These are phyloP conservation scores for Cystofilobasidium capitatum DNA, from an alignment of 768 basidiomycete genomes.

Conservation along the genomic window DNA sequence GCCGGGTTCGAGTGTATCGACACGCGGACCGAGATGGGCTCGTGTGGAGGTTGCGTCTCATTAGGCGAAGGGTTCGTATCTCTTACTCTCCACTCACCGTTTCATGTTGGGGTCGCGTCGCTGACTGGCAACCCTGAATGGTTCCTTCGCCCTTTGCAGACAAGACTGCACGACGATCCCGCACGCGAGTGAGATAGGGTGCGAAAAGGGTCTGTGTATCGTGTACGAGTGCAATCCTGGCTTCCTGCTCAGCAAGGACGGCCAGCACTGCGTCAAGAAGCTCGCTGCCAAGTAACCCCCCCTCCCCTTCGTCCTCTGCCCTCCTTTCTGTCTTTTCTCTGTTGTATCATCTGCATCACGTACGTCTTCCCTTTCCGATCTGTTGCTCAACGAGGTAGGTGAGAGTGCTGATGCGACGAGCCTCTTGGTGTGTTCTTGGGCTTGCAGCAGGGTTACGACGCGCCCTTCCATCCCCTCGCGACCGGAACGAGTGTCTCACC, in stretches of 20 bases:
- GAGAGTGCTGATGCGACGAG: too few relatives aligned
- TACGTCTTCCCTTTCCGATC: too few relatives aligned
- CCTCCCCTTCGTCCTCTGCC: not conserved
- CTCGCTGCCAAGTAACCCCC: slow-evolving; percentile 24
- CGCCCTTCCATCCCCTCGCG: too few relatives aligned
- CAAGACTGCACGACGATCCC: slow-evolving; percentile 25
- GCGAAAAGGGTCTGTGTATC: slow-evolving; percentile 10
- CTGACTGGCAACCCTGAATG: not conserved
- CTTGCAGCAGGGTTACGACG: too few relatives aligned
- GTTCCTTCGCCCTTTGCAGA: not conserved
- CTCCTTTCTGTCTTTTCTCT: not conserved
- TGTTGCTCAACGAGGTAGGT: too few relatives aligned
- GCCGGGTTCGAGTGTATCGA: slow-evolving; percentile 41
- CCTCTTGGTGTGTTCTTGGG: too few relatives aligned
- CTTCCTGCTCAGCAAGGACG: slow-evolving; percentile 7
- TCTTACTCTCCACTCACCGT: not conserved
- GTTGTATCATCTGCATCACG: not conserved
- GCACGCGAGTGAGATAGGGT: slow-evolving; percentile 6
- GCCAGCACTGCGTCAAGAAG: slow-evolving; percentile 23
- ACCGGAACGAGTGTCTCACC: too few relatives aligned
- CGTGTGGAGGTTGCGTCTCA: slow-evolving; percentile 39
- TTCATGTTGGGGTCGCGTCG: too few relatives aligned
- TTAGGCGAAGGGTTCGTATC: slow-evolving; percentile 36
- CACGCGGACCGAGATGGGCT: slow-evolving; percentile 36
- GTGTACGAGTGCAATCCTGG: slow-evolving; percentile 12